Conservation (phyloP, 2,329 filamentous ascomycete genomes). For the Fusarium siculi region DNA sequence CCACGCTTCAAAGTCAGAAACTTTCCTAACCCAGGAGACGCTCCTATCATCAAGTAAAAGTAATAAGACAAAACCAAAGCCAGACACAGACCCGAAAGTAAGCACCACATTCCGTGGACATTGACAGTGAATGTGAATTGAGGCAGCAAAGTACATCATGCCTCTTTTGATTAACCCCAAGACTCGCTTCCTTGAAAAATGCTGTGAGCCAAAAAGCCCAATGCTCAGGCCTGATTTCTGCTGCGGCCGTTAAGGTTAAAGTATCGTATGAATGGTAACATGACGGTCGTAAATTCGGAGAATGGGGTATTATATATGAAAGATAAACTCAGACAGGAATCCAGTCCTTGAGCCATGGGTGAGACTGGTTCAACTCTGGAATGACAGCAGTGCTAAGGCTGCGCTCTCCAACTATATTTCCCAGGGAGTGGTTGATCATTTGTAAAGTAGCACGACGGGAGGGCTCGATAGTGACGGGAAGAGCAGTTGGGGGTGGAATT, state of each 20-base stretch:
- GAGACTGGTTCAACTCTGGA: conserved; percentile 28
- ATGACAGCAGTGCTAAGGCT: conserved; percentile 41
- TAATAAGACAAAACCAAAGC: background rate
- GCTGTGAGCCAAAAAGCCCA: background rate
- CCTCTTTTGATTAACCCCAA: conserved; percentile 1
- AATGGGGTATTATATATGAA: background rate
- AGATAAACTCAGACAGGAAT: conserved; percentile 23
- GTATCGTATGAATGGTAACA: background rate
- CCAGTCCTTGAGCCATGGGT: conserved; percentile 43
- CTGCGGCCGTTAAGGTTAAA: conserved; percentile 21
- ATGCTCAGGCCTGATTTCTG: conserved; percentile 21
- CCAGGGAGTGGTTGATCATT: conserved; percentile 43
- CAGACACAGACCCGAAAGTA: background rate
- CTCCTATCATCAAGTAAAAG: background rate
- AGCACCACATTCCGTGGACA: background rate
- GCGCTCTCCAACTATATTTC: conserved; percentile 42
- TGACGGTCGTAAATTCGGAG: conserved; percentile 3
- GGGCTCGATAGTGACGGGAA: conserved; percentile 28
- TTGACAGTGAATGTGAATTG: background rate
- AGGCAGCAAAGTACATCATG: background rate
- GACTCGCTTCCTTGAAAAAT: conserved; percentile 9
- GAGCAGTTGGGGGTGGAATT: conserved; percentile 19
- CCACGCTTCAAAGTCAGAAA: background rate
- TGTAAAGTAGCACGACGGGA: conserved; percentile 40
- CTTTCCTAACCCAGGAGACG: background rate